Evolutionary conservation across 495 filamentous ascomycete genomes (phyloP).

Genomic region (Lophiotrema nucula): DNA sequence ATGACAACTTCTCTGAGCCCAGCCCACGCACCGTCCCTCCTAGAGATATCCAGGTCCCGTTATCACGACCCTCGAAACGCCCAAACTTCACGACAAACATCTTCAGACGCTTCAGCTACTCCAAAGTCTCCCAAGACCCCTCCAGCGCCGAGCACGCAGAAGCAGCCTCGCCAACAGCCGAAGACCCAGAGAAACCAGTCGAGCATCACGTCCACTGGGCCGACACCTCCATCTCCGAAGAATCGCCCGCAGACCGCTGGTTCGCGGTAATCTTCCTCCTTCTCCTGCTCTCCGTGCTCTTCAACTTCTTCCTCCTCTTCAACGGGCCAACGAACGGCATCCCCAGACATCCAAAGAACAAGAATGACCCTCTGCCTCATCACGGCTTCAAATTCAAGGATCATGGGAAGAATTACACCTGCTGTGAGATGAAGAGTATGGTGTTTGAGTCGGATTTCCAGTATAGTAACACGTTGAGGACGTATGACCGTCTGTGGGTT

Average conservation of each 20-base stretch:
- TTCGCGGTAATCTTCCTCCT: not conserved
- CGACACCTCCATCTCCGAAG: no score
- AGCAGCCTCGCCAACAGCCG: not conserved
- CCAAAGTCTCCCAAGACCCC: no score
- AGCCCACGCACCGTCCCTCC: not conserved
- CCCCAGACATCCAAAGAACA: not conserved
- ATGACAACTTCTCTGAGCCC: no score
- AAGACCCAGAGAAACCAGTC: no score
- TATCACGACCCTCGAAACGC: no score
- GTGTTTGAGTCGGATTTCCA: not conserved
- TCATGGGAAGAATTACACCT: slow-evolving; percentile 13
- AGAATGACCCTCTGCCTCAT: not conserved
- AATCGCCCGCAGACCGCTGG: not conserved
- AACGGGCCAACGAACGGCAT: slow-evolving; percentile 2
- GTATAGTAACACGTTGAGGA: not conserved
- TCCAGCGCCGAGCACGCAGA: not conserved
- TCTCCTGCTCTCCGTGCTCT: slow-evolving; percentile 14
- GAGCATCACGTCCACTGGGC: no score
- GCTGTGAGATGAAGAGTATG: not conserved
- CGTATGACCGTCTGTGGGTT: slow-evolving; percentile 1
- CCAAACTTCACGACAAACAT: no score
- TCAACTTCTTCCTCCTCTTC: slow-evolving; percentile 24
- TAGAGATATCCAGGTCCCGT: no score
- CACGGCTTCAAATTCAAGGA: slow-evolving; percentile 2
- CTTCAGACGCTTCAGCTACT: not conserved